Evolutionary conservation across 129 eudicot genomes (phyloP).

Genomic region (Calendula officinalis): DNA sequence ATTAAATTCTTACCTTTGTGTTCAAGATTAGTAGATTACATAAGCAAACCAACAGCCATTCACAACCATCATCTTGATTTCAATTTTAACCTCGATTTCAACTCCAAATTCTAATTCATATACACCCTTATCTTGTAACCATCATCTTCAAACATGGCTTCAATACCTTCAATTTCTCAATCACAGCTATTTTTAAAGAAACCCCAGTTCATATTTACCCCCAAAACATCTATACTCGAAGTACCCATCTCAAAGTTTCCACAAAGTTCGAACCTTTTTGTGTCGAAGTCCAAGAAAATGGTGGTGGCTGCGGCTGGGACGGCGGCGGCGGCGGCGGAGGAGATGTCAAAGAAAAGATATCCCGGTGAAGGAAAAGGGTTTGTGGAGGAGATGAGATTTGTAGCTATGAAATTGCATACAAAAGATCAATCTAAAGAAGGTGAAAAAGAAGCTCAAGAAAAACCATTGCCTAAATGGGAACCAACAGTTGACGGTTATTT

Average conservation of each 20-base stretch:
- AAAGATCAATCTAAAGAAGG: constrained; percentile 94
- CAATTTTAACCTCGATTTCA: background rate
- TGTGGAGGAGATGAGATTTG: constrained; percentile 99
- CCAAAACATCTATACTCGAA: constrained; percentile 28
- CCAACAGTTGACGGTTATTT: constrained; percentile 78
- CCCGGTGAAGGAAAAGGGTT: constrained; percentile 77
- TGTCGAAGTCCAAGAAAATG: constrained; percentile 27
- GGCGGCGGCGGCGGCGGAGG: constrained; percentile 50
- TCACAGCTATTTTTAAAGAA: constrained; percentile 41
- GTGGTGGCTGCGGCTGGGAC: constrained; percentile 26
- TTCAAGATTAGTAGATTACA: constrained; percentile 18
- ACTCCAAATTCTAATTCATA: background rate
- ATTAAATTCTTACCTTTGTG: constrained; percentile 12
- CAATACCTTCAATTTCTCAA: constrained; percentile 44
- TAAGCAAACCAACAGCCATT: constrained; percentile 5
- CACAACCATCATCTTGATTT: background rate
- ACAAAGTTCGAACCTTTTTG: constrained; percentile 15
- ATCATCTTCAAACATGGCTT: constrained; percentile 25
- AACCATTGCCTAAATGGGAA: constrained; percentile 87
- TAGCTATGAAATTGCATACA: constrained; percentile 94
- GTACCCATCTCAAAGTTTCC: constrained; percentile 35
- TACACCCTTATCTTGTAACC: background rate
- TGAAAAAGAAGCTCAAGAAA: constrained; percentile 69
- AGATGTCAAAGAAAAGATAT: constrained; percentile 61
- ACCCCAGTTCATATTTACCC: constrained; percentile 36